These are phyloP conservation scores for Trypanosoma cruzi DNA, from an alignment of 208 protist species.

Conservation along the genomic window DNA sequence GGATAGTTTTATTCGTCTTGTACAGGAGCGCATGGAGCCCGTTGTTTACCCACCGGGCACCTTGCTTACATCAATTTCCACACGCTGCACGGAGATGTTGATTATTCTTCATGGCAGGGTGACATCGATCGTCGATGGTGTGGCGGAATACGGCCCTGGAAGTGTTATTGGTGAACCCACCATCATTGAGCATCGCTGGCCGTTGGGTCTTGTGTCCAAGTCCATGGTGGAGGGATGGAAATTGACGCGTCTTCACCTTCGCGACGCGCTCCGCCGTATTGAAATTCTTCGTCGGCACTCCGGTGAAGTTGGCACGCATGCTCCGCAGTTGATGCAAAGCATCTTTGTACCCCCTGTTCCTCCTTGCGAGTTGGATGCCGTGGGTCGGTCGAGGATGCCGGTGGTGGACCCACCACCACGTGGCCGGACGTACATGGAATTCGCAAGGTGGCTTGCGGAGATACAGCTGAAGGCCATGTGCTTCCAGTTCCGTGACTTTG, in stretches of 20 bases:
- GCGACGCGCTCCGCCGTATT: conserved; percentile 63
- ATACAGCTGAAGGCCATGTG: conserved; percentile 70
- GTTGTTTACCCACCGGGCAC: conserved; percentile 73
- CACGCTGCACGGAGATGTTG: conserved; percentile 62
- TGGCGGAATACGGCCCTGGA: conserved; percentile 70
- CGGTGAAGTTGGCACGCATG: conserved; percentile 61
- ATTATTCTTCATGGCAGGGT: conserved; percentile 78
- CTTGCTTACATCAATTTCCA: conserved; percentile 76
- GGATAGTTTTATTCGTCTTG: conserved; percentile 71
- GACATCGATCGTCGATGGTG: conserved; percentile 57
- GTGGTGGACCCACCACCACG: conserved; percentile 56
- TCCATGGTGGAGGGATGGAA: conserved; percentile 91
- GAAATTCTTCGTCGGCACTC: conserved; percentile 75
- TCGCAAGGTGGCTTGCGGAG: conserved; percentile 62
- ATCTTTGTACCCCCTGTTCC: conserved; percentile 70
- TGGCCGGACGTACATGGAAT: conserved; percentile 51
- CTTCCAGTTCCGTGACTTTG: conserved; percentile 67
- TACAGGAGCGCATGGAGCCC: conserved; percentile 85
- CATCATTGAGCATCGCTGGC: conserved; percentile 86
- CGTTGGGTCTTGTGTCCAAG: conserved; percentile 64
- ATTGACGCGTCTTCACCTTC: conserved; percentile 52
- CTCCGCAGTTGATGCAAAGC: conserved; percentile 55
- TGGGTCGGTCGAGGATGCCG: conserved; percentile 77
- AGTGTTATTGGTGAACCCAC: conserved; percentile 78
- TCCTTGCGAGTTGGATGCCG: conserved; percentile 59